Evolutionary conservation across 148 eudicot species (phyloP).

Genomic region (Diospyros lotus): DNA sequence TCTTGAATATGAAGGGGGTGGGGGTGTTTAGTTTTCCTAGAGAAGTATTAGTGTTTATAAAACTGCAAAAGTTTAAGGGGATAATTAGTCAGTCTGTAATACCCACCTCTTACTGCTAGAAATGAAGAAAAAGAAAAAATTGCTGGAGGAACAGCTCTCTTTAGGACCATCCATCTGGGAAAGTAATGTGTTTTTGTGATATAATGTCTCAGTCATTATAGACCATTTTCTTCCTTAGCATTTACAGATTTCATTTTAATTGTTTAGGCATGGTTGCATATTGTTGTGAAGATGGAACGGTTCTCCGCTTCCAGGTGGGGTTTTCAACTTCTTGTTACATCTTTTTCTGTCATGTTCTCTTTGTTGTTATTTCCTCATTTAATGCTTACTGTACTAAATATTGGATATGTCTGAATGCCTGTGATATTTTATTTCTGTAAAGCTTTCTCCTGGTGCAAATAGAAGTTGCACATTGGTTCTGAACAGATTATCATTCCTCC

Average conservation of each 20-base stretch:
- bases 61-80: too few relatives aligned
- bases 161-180: too few relatives aligned
- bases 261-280: slow-evolving; percentile 80
- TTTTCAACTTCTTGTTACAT: slow-evolving; percentile 10
- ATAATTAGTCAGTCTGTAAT: too few relatives aligned
- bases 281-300: slow-evolving; percentile 77
- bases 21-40: too few relatives aligned
- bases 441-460: background rate
- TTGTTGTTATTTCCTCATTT: background rate
- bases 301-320: slow-evolving; percentile 67
- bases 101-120: too few relatives aligned
- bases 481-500: background rate
- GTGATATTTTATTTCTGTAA: background rate
- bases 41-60: too few relatives aligned
- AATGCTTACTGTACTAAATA: background rate
- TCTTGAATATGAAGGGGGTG: too few relatives aligned
- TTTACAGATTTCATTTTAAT: slow-evolving; percentile 10
- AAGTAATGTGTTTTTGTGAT: too few relatives aligned
- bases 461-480: background rate
- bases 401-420: background rate
- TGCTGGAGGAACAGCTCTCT: too few relatives aligned
- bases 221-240: too few relatives aligned
- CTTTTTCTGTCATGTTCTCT: slow-evolving; percentile 6
- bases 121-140: too few relatives aligned
- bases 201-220: too few relatives aligned